phyloP scores from a whole-genome alignment of 2,329 filamentous ascomycete genomes.

The Aspergillus versicolor region DNA sequence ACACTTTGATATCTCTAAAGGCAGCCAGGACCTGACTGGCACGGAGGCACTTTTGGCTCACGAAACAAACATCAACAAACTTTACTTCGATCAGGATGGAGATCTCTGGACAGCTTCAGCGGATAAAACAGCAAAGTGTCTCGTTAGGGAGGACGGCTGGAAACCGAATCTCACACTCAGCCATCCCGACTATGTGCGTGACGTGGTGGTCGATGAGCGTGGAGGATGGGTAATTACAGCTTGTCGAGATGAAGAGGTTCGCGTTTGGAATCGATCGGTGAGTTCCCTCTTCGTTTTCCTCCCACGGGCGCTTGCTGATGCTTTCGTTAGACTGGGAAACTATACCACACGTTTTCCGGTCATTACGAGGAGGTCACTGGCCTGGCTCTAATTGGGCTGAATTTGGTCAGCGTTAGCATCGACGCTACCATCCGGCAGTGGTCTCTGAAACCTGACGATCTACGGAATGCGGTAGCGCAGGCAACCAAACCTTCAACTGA shows the following conservation, averaged over 20 bases:
- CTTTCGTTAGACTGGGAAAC: constrained; percentile 59
- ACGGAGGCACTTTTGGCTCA: constrained; percentile 70
- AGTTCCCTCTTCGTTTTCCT: constrained; percentile 18
- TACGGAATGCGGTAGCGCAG: constrained; percentile 58
- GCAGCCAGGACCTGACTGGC: constrained; percentile 51
- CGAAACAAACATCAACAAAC: constrained; percentile 83
- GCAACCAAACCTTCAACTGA: constrained; percentile 44
- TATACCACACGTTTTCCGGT: constrained; percentile 72
- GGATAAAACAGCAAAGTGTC: constrained; percentile 81
- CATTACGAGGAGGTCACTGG: constrained; percentile 94
- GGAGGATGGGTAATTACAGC: constrained; percentile 81
- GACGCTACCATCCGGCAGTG: constrained; percentile 86
- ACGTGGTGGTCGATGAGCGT: constrained; percentile 67
- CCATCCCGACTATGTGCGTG: constrained; percentile 89
- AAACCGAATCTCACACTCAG: constrained; percentile 67
- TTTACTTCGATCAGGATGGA: constrained; percentile 69
- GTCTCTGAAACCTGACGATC: constrained; percentile 65
- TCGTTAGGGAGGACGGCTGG: constrained; percentile 69
- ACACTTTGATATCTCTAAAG: constrained; percentile 51
- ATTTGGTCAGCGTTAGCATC: constrained; percentile 78
- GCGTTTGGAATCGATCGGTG: constrained; percentile 74
- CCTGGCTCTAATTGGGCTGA: constrained; percentile 60
- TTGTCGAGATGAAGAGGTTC: constrained; percentile 86
- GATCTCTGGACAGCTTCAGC: constrained; percentile 93
- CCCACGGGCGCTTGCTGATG: background rate